Base-by-base conservation (phyloP, 306 rosid genomes). In the Ochetophila trinervis region DNA sequence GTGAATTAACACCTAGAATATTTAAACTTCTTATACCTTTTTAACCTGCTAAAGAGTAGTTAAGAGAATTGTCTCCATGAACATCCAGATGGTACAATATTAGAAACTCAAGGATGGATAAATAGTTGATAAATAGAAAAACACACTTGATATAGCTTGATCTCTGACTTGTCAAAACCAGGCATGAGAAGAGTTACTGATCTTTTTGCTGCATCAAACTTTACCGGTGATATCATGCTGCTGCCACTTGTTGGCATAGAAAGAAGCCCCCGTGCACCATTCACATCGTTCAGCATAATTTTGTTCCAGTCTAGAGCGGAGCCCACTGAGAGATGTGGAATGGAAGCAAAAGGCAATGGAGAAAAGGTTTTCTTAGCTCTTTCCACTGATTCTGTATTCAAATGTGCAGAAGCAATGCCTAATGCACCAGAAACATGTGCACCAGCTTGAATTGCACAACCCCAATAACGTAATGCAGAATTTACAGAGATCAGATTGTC, bases 391-490 rank as follows among this genome's bases (percentile, higher is more conserved):
- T 84, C 88, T 66, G 60, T 67, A 62, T 75, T 67, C 69, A 65
- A 57, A 36, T 63, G 57, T 57, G 68, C 68, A 69, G 95, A 70
- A 56, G 75, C 56, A 55, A 82, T 49, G 4, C 86, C 91, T 62
- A 93, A 72, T 54, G 96, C 95, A 47, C 96, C 96, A 11, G 89
- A 87, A 72, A 84, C 82, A 73, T 74, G 89, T 74, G 88, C 84
- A 68, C 96, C 95, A 54, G 98, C 88, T 83, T 93, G 98, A 75
- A 93, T 84, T 17, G 88, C 65, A 73, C 97, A 87, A 30, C 99
- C 99, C 99, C 99, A 93, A 66, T 93, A 90, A 47, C 97, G 88
- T 62, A 81, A 73, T 5, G 99, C 99, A 63, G 91, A 83, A 68
- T 68, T 70, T 30, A 87, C 74, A 5, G 94, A 87, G 62, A 78